Base-by-base conservation (phyloP, 2,329 filamentous ascomycete species). In the Sclerotinia minor region DNA sequence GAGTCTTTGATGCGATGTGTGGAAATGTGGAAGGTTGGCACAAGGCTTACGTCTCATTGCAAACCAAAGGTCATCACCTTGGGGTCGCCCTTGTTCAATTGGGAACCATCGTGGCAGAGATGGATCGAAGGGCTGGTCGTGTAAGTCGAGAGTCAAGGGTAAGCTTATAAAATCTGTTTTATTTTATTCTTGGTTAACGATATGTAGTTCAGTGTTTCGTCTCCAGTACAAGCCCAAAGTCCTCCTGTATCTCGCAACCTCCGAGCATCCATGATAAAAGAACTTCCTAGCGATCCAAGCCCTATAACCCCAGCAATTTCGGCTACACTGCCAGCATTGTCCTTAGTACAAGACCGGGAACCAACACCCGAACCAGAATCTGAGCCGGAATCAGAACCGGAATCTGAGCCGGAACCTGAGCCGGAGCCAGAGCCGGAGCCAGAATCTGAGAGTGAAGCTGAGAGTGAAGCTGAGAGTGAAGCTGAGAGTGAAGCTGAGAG, bases 1-100 rank as follows among this genome's bases (percentile, higher is more conserved):
- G 91, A 58, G 92, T 97, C 26, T 95, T 91, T 73, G 86, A 89
- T 52, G 92, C 94, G 49, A 98, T 98, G 94, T 90, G 91, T 75
- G 92, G 92, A 45, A 98, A 98, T 73, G 89, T 93, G 11, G 91
- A 96, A 71, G 93, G 94, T 54, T 98, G 94, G 94, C 87, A 89
- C 68, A 87, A 89, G 67, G 92, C 92, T 8, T 89, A 97, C 75
- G 84, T 88, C 65, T 89, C 90, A 66, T 83, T 97, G 69, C 89
- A 92, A 76, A 85, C 85, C 29, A 92, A 90, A 75, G 89, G 89
- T 19, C 86, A 89, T 70, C 84, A 86, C 55, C 82, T 97, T 35
- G 90, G 89, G 44, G 84, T 87, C 8, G 82, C 89, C 41, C 83
- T 97, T 52, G 85, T 87, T 50, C 87, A 90, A 77, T 85, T 97